Evolutionary conservation across 2,329 filamentous ascomycete genomes (phyloP), one percentile per base, ranked within the genome.

Genomic region (Hypomyces perniciosus): DNA sequence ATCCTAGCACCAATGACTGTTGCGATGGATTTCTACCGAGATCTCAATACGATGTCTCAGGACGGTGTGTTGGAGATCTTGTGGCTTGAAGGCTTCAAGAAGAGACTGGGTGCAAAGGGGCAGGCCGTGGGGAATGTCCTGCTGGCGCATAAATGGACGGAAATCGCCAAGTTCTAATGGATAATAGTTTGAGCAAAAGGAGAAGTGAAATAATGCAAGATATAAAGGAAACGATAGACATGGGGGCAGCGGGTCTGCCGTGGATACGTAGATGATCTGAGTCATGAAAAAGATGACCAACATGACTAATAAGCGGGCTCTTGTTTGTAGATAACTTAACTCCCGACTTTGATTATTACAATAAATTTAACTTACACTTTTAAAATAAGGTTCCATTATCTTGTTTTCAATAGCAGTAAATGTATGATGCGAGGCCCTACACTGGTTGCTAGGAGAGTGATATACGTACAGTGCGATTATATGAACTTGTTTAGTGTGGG

Each of bases 21-120:
- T 10, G 73, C 70, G 1, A 61, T 71, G 54, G 61, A 68, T n/a
- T 69, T 73, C 34, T 78, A 72, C 55, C 63, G 62, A 27, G 66
- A 67, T 6, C 64, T 73, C 43, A 67, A 70, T 47, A 59, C 63
- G 6, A 57, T 62, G 6, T 67, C 67, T 3, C 68, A 70, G 41
- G 71, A 74, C 29, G 72, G 69, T 4, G 55, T 72, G 28, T 60
- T 75, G 30, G 76, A 78, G 61, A 56, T 74, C 9, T 60, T 75
- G 53, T 78, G 76, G 75, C 70, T 76, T 37, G 71, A 74, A 6
- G 66, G 59, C 2, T 78, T 78, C 54, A 65, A 68, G 39, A 60
- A 57, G 29, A 62, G 71, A 8, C 52, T 79, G 51, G 50, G 58
- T 30, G 61, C 57, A 4, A 74, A 71, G 54, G 73, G 72, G 0